A percentile compares a stretch with the other conserved stretches of the same genome.
phyloP scores from a whole-genome alignment of 371 early-diverging fungal species.

The Lichtheimia ramosa region DNA sequence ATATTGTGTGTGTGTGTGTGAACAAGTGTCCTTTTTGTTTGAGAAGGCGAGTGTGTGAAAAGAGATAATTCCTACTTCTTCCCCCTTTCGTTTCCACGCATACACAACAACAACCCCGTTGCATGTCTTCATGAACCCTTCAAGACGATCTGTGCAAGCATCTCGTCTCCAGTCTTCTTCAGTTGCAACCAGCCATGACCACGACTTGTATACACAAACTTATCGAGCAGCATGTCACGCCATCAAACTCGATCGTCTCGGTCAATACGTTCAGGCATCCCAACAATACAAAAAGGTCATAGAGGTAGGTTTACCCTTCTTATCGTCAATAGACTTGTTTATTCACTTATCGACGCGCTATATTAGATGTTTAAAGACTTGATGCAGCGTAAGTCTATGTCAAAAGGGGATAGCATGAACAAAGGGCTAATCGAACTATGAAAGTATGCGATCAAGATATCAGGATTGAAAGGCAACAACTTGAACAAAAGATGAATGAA shows the following conservation, averaged over 20 bases:
- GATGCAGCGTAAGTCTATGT: background rate
- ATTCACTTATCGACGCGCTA: no score
- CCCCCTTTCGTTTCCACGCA: background rate
- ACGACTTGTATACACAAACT: constrained; percentile 45
- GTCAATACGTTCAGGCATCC: constrained; percentile 45
- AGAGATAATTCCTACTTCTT: no score
- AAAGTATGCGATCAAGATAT: background rate
- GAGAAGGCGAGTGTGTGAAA: no score
- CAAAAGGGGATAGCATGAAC: background rate
- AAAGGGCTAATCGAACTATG: no score
- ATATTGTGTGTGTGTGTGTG: no score
- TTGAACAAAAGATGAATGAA: constrained; percentile 39
- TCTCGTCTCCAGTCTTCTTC: constrained; percentile 10
- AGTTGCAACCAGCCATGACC: background rate
- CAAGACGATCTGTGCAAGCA: constrained; percentile 8
- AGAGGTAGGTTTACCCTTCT: constrained; percentile 32
- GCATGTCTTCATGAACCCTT: constrained; percentile 13
- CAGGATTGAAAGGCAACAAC: constrained; percentile 20
- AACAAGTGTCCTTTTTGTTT: no score
- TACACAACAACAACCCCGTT: background rate
- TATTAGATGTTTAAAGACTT: constrained; percentile 1
- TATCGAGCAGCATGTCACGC: constrained; percentile 50
- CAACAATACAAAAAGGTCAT: constrained; percentile 48
- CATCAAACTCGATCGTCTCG: constrained; percentile 48
- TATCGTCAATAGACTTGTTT: background rate